Conservation (phyloP, 495 filamentous ascomycete species). For the Astrocystis sublimbata region DNA sequence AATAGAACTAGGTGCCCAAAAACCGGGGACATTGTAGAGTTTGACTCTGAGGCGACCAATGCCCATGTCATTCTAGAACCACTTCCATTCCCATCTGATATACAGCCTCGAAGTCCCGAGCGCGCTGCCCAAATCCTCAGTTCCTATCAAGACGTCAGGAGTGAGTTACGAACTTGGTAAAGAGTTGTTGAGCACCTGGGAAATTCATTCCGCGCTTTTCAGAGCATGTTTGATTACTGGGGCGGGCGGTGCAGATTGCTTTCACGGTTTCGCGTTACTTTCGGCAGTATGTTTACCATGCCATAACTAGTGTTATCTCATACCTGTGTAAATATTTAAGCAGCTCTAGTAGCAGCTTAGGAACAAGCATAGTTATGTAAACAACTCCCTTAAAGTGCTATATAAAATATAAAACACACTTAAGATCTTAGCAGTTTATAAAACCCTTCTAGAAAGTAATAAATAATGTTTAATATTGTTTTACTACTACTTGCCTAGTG, state of each 20-base stretch:
- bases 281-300: no score
- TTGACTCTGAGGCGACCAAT: constrained; percentile 54
- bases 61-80: constrained; percentile 52
- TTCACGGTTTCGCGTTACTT: background rate
- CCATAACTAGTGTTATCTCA: no score
- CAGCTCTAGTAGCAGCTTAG: no score
- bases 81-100: constrained; percentile 40
- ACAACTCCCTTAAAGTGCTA: no score
- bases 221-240: background rate
- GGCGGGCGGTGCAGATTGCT: background rate
- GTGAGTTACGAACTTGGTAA: constrained; percentile 22
- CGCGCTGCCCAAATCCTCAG: constrained; percentile 36
- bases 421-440: no score
- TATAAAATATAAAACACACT: no score
- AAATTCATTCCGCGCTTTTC: background rate
- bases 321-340: no score
- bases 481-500: no score
- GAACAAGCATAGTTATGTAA: no score
- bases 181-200: background rate
- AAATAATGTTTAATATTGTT: no score
- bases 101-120: constrained; percentile 39
- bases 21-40: constrained; percentile 43
- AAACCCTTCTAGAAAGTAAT: no score
- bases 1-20: constrained; percentile 39
- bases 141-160: constrained; percentile 35